Base-by-base conservation (phyloP, 257 asterid species). In the Datura wrightii region DNA sequence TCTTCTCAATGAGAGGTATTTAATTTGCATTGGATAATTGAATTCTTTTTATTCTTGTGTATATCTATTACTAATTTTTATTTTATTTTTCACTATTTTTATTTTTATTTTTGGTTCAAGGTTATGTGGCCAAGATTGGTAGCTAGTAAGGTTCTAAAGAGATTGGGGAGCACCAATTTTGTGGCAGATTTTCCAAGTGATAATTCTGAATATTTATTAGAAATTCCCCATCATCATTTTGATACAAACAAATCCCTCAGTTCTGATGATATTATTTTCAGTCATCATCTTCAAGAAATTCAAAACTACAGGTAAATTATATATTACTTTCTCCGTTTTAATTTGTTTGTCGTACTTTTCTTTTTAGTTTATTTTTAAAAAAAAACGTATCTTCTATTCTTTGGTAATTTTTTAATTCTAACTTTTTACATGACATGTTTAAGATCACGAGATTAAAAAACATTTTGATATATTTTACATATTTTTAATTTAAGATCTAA, bases 71-170 rank as follows among this genome's bases (percentile, higher is more conserved):
- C 1, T 79, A 34, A 16, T 11, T 8, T 14, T 5, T 37, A 4
- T n/a, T 59, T 18, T 13, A 8, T 6, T 39, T 72, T 76, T 18
- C n/a, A 42, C 48, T 11, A 15, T 1, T 63, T 50, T 83, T 19
- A 42, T 39, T 39, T 39, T 24, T 24, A 24, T 24, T 24, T 24
- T 24, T 24, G 31, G 3, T 4, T 7, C 36, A 70, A 90, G 93
- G 87, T 92, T 65, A 89, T 91, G 92, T 92, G 95, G 95, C 95
- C 95, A 10, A 90, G 88, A 78, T 88, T 92, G 87, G 90, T 92
- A 46, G 95, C 92, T 5, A 91, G 93, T 82, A 92, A 92, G 87
- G 85, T 92, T 84, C 87, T 92, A 10, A 85, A 82, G 36, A 85
- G 90, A 88, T 66, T 89, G 59, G 92, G 92, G 2, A 85, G 88